Evolutionary conservation across 1,284 basidiomycete species (phyloP).

Genomic region (Puccinia coronata): DNA sequence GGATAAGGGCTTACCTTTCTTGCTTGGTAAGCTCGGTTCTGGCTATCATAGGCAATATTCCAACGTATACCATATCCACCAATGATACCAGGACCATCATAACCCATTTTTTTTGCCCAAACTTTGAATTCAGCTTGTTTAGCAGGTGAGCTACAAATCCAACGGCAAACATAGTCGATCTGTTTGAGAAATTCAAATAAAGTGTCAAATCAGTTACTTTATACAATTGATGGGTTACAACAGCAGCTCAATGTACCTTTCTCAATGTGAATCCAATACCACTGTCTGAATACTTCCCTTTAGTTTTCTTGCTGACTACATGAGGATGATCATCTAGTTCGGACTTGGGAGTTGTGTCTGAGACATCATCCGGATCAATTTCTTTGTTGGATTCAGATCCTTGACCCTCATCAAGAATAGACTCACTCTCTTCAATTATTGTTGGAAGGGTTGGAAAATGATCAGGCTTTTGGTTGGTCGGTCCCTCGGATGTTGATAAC

Average conservation of each 20-base stretch:
- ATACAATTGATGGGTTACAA: no score
- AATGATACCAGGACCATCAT: background rate
- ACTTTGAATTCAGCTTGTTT: conserved; percentile 13
- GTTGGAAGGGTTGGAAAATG: background rate
- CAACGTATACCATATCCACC: background rate
- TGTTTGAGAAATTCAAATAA: background rate
- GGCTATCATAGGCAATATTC: background rate
- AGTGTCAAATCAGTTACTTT: background rate
- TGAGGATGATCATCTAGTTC: background rate
- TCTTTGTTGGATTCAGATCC: background rate
- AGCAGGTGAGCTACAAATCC: background rate
- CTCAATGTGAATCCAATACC: conserved; percentile 7
- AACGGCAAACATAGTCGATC: background rate
- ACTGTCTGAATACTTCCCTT: background rate
- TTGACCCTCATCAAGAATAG: background rate
- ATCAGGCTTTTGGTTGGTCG: background rate
- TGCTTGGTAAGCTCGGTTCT: background rate
- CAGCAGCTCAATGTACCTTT: background rate
- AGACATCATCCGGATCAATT: background rate
- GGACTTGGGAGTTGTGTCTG: background rate
- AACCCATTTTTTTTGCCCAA: background rate
- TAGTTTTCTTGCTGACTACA: background rate
- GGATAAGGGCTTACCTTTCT: background rate
- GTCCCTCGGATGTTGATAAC: background rate
- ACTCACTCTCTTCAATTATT: background rate